Evolutionary conservation across 441 rosid species (phyloP).

Genomic region (Populus hybrid): DNA sequence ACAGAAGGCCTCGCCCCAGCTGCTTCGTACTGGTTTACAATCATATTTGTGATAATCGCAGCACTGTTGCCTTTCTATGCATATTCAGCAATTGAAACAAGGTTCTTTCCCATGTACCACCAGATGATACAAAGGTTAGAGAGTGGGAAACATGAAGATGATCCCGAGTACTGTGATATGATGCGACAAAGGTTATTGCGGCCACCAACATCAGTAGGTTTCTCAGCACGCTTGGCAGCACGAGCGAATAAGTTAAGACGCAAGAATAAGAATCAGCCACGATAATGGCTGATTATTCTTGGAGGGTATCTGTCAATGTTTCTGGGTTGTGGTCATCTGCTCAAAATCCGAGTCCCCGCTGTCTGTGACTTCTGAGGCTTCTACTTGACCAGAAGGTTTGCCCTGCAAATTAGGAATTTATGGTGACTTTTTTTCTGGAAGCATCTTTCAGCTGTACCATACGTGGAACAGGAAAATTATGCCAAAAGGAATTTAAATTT

Average conservation of each 20-base stretch:
- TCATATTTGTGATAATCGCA: constrained; percentile 43
- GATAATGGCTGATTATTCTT: not conserved
- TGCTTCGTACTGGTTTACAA: constrained; percentile 60
- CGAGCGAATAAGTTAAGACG: constrained; percentile 13
- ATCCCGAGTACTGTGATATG: constrained; percentile 61
- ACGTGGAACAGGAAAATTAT: not conserved
- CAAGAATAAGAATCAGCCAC: constrained; percentile 4
- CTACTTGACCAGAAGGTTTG: not conserved
- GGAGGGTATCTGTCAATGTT: not conserved
- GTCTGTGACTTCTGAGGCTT: not conserved
- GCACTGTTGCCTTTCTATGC: constrained; percentile 58
- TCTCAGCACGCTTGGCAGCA: constrained; percentile 51
- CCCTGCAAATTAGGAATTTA: not conserved
- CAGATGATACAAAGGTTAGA: constrained; percentile 77
- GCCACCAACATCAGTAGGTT: constrained; percentile 54
- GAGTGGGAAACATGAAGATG: constrained; percentile 51
- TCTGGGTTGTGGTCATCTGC: constrained; percentile 1
- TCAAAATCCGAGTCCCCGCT: not conserved
- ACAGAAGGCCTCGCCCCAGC: constrained; percentile 68
- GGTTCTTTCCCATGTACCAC: constrained; percentile 70
- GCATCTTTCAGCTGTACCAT: constrained; percentile 12
- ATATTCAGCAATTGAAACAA: constrained; percentile 55
- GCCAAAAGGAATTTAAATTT: constrained; percentile 12
- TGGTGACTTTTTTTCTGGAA: constrained; percentile 13
- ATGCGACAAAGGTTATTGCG: constrained; percentile 64